phyloP scores from a whole-genome alignment of 2,329 filamentous ascomycete genomes.

The Fusarium sp. region DNA sequence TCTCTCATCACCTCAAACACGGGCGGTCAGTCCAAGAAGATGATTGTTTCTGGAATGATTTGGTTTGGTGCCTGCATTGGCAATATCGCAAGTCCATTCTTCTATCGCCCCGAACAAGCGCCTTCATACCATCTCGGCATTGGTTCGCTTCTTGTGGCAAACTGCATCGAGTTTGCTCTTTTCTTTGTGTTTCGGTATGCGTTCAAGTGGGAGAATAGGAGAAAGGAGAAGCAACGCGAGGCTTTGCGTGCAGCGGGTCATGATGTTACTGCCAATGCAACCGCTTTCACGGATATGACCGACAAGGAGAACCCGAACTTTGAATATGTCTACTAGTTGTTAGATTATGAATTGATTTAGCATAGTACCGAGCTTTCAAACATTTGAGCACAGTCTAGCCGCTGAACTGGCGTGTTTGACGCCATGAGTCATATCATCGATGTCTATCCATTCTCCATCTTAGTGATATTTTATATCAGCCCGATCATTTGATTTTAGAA shows the following conservation, averaged over 20 bases:
- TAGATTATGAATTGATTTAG: neutral
- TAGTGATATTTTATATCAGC: neutral
- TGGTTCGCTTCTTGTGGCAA: conserved; percentile 55
- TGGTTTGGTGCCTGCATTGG: conserved; percentile 70
- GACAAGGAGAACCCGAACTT: conserved; percentile 58
- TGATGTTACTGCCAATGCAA: conserved; percentile 48
- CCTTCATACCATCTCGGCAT: conserved; percentile 56
- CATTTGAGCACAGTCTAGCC: neutral
- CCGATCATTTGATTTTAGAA: neutral
- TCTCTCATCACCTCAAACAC: conserved; percentile 62
- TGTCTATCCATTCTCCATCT: neutral
- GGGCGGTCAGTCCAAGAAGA: conserved; percentile 70
- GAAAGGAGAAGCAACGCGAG: conserved; percentile 51
- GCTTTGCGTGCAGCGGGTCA: conserved; percentile 45
- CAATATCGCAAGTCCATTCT: conserved; percentile 72
- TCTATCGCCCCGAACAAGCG: conserved; percentile 67
- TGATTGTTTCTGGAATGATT: conserved; percentile 70
- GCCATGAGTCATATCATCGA: neutral
- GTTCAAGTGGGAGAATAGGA: conserved; percentile 55
- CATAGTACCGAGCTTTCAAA: neutral
- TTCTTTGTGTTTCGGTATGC: conserved; percentile 54
- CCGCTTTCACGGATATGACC: conserved; percentile 56
- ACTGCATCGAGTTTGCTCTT: conserved; percentile 53
- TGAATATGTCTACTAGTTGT: conserved; percentile 53
- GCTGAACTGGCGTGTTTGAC: neutral